Evolutionary conservation across 768 basidiomycete genomes (phyloP), one percentile per base, ranked within the genome.

Genomic region (Suillus ampliporus): DNA sequence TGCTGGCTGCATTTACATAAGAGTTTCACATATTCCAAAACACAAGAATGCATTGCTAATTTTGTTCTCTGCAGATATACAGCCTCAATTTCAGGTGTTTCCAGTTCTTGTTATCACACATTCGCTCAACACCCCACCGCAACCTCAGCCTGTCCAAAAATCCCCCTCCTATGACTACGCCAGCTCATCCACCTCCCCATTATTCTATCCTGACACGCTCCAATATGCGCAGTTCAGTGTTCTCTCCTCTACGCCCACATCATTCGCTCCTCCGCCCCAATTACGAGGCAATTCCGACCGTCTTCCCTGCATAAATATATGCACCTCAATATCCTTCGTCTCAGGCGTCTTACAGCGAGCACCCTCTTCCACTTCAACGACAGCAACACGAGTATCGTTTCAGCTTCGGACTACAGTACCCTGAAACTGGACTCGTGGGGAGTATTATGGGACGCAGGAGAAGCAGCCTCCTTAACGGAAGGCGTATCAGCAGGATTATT

Each of bases 391-490:
- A 3, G 21, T n/a, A n/a, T 38, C 53, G 53, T 23, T 54, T 54
- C 15, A 54, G 53, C 37, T 54, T 38, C 23, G 53, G 53, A 10
- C 53, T 37, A 3, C 53, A 54, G 17, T 54, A 26, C 53, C 53
- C 53, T 26, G 53, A 54, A 11, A 38, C 53, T 26, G 53, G 53
- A 9, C 35, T 38, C 37, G 37, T 17, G 35, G 37, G 53, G 53
- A 54, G 37, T 54, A 54, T 26, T 54, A 54, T 17, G 53, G 15
- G 15, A 26, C 53, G 10, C 53, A 54, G 53, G 53, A 54, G 21
- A 54, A 54, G 37, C 53, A 54, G 17, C 35, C 35, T 1, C 15
- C 53, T 54, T 37, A 54, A 38, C 35, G 23, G 10, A 37, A 54
- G 37, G 37, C 15, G 37, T 38, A 38, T 54, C 53, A 38, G 8